Base-by-base conservation (phyloP, 1,284 basidiomycete species). In the Inonotus hispidus region DNA sequence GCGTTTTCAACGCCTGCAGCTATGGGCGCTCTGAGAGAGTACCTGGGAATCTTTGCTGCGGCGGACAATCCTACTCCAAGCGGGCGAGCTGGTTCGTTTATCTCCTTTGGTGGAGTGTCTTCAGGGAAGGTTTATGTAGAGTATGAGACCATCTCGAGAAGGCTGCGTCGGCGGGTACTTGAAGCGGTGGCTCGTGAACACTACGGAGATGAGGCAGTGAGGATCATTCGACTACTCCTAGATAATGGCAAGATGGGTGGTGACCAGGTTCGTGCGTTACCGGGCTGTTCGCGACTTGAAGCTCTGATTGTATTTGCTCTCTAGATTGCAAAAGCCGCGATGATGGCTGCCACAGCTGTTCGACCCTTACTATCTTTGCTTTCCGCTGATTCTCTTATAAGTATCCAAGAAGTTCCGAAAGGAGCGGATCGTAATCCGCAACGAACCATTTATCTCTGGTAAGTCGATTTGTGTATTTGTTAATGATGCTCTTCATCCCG, bases 231-330 rank as follows among this genome's bases (percentile, higher is more conserved):
- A 56, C 79, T 98, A 21, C 74, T 99, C 32, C 74, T 92, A 55
- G 85, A 90, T 59, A 88, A 87, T n/a, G 93, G 93, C n/a, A 97
- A 97, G 74, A 87, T 96, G 77, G 93, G 95, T 64, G 96, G 98
- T 73, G 95, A 96, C 71, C 93, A 95, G 77, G 93, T 92, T 62
- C 62, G 82, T 75, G 10, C 27, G 23, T 19, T n/a, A 27, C 19
- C 29, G 7, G 19, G 32, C 13, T 11, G 14, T 27, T n/a, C n/a
- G 13, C 3, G 2, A 35, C 16, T 52, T 52, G 50, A 27, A 7
- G 14, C n/a, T 32, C 32, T 32, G 6, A n/a, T 35, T 19, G 16
- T 5, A 5, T 14, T 52, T 52, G 3, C 38, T 4, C 27, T 49
- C 2, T 53, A 96, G 93, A 90, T 99, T 46, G 90, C 93, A 23